Evolutionary conservation across 1,284 basidiomycete genomes (phyloP).

Genomic region (Heimioporus punctisporus): DNA sequence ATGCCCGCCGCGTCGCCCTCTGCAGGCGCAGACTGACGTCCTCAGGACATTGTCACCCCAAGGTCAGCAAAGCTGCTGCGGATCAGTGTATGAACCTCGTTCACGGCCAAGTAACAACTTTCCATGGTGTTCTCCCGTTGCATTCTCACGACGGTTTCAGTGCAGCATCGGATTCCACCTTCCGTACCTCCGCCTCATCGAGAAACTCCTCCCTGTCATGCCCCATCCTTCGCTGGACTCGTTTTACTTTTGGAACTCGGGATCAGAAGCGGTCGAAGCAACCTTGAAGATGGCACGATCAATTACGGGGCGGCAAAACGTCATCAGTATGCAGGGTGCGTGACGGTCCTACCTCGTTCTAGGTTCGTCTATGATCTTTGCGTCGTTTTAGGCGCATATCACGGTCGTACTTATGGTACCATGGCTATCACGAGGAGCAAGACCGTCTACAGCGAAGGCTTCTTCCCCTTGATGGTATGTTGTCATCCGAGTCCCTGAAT

Average conservation of each 20-base stretch:
- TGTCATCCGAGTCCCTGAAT: not conserved
- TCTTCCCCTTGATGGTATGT: constrained; percentile 80
- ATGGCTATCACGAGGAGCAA: constrained; percentile 92
- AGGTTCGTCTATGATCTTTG: not conserved
- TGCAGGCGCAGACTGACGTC: constrained; percentile 1
- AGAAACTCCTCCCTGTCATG: constrained; percentile 80
- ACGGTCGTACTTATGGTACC: constrained; percentile 87
- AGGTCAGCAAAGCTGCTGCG: constrained; percentile 84
- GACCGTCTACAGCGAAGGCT: constrained; percentile 85
- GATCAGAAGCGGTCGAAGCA: constrained; percentile 89
- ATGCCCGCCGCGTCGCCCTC: constrained; percentile 17
- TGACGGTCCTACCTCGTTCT: not conserved
- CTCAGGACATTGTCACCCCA: constrained; percentile 86
- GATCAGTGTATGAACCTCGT: constrained; percentile 84
- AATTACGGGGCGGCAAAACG: constrained; percentile 82
- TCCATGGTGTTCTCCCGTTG: not conserved
- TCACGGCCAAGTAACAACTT: constrained; percentile 67
- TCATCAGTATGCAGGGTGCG: constrained; percentile 87
- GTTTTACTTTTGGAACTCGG: constrained; percentile 98
- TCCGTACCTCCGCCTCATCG: constrained; percentile 78
- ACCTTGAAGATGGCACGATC: constrained; percentile 80
- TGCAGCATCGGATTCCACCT: constrained; percentile 80
- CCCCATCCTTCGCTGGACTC: constrained; percentile 89
- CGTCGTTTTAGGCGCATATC: constrained; percentile 64
- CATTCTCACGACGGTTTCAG: constrained; percentile 37